These are phyloP conservation scores for Globisporangium cylindrosporum DNA, from an alignment of 352 stramenopile species.

Conservation along the genomic window DNA sequence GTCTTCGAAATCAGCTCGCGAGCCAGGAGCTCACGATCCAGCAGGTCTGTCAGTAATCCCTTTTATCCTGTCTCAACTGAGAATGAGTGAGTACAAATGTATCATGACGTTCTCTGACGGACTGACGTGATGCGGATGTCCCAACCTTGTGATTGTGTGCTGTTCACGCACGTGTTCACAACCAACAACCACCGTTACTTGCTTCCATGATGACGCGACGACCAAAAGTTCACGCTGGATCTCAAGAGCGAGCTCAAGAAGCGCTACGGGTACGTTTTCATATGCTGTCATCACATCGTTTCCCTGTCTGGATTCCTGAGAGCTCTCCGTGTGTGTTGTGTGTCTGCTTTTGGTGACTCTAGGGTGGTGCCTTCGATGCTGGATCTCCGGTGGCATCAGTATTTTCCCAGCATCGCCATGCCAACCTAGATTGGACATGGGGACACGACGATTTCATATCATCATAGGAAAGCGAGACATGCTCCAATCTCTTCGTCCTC, in stretches of 20 bases:
- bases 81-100: neutral
- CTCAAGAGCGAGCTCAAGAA: constrained; percentile 48
- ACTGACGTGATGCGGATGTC: neutral
- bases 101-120: neutral
- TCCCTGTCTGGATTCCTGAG: neutral
- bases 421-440: neutral
- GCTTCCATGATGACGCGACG: neutral
- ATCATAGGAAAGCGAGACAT: neutral
- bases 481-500: neutral
- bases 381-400: constrained; percentile 48
- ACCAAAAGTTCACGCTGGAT: constrained; percentile 43
- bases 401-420: constrained; percentile 35
- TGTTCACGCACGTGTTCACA: neutral
- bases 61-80: neutral
- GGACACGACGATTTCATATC: neutral
- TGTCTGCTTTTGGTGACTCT: neutral
- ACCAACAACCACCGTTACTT: neutral
- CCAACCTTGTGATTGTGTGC: neutral
- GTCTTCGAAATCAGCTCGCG: constrained; percentile 5
- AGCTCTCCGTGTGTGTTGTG: neutral
- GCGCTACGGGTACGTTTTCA: constrained; percentile 48
- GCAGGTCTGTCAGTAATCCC: constrained; percentile 4
- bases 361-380: constrained; percentile 53
- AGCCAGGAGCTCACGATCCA: constrained; percentile 12
- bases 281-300: neutral